A percentile compares a stretch with the other conserved stretches of the same genome.
Evolutionary conservation across 257 asterid species (phyloP).

Genomic region (Paulownia fortunei): DNA sequence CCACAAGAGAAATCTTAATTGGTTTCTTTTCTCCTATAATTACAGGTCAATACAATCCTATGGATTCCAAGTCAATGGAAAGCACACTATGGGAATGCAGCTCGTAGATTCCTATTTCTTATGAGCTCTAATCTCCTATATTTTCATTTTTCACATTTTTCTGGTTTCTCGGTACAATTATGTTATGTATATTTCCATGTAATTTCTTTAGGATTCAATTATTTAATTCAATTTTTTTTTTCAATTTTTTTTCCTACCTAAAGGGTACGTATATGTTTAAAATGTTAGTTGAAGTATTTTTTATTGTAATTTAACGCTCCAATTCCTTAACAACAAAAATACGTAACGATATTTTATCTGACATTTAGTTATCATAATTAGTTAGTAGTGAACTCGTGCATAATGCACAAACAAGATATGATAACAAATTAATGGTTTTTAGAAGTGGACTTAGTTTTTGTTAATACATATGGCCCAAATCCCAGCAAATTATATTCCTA

Average conservation of each 20-base stretch:
- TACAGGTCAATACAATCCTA: constrained; percentile 52
- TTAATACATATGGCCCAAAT: too few relatives aligned
- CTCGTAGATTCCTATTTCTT: constrained; percentile 34
- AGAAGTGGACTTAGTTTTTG: too few relatives aligned
- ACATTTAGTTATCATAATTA: too few relatives aligned
- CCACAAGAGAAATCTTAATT: neutral
- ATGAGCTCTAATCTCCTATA: neutral
- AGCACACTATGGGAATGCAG: constrained; percentile 66
- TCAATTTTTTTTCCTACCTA: neutral
- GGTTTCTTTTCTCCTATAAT: neutral
- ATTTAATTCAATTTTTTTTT: neutral
- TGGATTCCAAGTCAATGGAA: constrained; percentile 52
- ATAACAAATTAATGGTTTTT: too few relatives aligned
- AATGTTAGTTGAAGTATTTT: too few relatives aligned
- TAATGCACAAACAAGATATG: too few relatives aligned
- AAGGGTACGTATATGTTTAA: neutral
- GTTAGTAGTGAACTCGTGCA: too few relatives aligned
- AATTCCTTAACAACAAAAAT: too few relatives aligned
- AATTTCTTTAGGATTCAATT: neutral
- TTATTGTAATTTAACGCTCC: too few relatives aligned
- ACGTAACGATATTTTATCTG: too few relatives aligned
- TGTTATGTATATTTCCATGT: neutral
- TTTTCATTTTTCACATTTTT: neutral
- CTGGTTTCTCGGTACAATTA: neutral
- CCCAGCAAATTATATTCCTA: too few relatives aligned